These are phyloP conservation scores for Claviceps capensis DNA, from an alignment of 2,329 filamentous ascomycete genomes.

Conservation along the genomic window DNA sequence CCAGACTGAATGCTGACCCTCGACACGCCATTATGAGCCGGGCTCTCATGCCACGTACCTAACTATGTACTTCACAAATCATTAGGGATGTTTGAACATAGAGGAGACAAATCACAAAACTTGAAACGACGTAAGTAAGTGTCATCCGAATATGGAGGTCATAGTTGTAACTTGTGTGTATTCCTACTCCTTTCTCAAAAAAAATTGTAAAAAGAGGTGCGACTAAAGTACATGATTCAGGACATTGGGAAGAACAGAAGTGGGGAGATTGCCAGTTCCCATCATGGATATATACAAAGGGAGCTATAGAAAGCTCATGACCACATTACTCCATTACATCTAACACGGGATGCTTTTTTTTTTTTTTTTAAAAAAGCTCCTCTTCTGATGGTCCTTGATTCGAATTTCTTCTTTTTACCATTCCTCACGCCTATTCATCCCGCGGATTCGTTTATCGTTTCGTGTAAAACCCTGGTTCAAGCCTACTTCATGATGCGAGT, in stretches of 20 bases:
- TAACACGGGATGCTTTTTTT: constrained; percentile 1
- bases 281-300: constrained; percentile 24
- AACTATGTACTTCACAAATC: no score
- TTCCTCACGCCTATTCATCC: no score
- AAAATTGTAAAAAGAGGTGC: constrained; percentile 7
- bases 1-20: no score
- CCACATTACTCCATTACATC: constrained; percentile 8
- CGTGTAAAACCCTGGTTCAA: not conserved
- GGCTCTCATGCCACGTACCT: no score
- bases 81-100: no score
- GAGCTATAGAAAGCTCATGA: constrained; percentile 15
- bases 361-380: no score
- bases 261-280: constrained; percentile 24
- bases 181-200: constrained; percentile 15
- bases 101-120: no score
- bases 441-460: not conserved
- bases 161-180: constrained; percentile 10
- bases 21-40: no score
- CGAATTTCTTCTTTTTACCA: no score
- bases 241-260: constrained; percentile 27
- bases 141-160: no score
- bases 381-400: no score
- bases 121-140: no score
- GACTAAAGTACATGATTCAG: constrained; percentile 24
- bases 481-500: constrained; percentile 54